A percentile compares a stretch with the other conserved stretches of the same genome.
These are phyloP conservation scores for Hypomyces perniciosus DNA, from an alignment of 2,329 filamentous ascomycete species.

Conservation along the genomic window DNA sequence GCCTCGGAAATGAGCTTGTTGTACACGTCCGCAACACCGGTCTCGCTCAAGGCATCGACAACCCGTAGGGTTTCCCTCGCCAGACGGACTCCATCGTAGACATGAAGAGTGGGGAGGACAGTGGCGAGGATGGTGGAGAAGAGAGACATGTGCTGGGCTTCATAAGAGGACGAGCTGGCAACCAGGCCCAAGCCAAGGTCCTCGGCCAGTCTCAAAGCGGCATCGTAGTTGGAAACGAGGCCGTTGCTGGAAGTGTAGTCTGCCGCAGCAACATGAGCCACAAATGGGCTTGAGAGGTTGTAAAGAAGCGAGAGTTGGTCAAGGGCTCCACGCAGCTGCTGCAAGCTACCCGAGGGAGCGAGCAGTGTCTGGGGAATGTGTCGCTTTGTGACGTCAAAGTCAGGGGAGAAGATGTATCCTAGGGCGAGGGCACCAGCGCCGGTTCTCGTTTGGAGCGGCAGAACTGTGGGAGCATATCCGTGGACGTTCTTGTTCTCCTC, in stretches of 20 bases:
- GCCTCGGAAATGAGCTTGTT: constrained; percentile 57
- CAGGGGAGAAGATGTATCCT: constrained; percentile 95
- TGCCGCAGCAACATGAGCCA: constrained; percentile 84
- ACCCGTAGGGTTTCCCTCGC: constrained; percentile 77
- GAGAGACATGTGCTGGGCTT: constrained; percentile 93
- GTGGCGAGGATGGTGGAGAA: constrained; percentile 76
- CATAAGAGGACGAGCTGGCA: constrained; percentile 77
- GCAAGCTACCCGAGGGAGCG: constrained; percentile 76
- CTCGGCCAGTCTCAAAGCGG: constrained; percentile 73
- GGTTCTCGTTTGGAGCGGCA: constrained; percentile 77
- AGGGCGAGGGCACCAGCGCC: constrained; percentile 88
- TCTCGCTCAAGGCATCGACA: constrained; percentile 72
- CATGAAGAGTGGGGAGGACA: constrained; percentile 75
- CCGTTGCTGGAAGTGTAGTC: constrained; percentile 69
- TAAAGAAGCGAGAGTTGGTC: constrained; percentile 92
- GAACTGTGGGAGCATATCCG: constrained; percentile 71
- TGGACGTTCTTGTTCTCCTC: constrained; percentile 70
- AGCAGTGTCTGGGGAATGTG: constrained; percentile 87
- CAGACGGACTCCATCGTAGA: constrained; percentile 81
- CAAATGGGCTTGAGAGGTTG: constrained; percentile 84
- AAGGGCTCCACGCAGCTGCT: constrained; percentile 72
- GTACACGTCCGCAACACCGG: constrained; percentile 63
- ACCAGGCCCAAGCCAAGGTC: constrained; percentile 86
- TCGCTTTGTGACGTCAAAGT: constrained; percentile 88
- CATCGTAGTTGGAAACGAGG: constrained; percentile 81